Percentiles rank a stretch among this genome's conserved stretches.
phyloP scores from a whole-genome alignment of 176 grass and related monocot species.

The Leersia perrieri region DNA sequence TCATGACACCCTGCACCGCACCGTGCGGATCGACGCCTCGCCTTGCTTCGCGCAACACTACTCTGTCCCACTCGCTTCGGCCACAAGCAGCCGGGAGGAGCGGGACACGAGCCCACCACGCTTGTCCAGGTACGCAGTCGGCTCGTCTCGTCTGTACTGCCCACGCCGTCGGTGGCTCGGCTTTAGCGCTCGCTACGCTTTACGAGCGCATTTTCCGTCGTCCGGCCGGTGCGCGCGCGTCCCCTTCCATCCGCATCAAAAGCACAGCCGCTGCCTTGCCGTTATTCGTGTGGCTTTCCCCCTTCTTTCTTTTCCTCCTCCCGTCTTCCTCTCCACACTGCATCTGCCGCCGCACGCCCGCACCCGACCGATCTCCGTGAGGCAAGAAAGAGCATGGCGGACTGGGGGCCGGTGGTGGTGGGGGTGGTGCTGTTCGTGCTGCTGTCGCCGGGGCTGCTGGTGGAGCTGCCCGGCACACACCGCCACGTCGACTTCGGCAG shows the following conservation, averaged over 20 bases:
- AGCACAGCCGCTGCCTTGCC: background rate
- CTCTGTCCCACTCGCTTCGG: background rate
- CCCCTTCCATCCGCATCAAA: background rate
- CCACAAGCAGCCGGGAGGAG: background rate
- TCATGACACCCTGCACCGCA: background rate
- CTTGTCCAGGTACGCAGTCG: no score
- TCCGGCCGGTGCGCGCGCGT: background rate
- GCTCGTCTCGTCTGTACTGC: no score
- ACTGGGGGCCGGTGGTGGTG: constrained; percentile 72
- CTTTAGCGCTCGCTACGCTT: background rate
- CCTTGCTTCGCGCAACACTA: background rate
- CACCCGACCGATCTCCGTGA: no score
- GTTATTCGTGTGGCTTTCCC: no score
- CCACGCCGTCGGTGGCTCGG: background rate
- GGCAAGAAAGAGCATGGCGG: constrained; percentile 30
- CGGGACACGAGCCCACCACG: no score
- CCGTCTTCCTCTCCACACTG: background rate
- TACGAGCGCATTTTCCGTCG: background rate
- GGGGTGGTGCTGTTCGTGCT: constrained; percentile 81
- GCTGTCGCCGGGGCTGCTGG: constrained; percentile 56
- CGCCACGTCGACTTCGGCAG: constrained; percentile 60
- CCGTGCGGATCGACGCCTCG: no score
- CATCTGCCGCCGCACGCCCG: no score
- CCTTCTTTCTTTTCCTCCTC: background rate
- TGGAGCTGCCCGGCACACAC: constrained; percentile 65